These are phyloP conservation scores for Serendipita sp. DNA, from an alignment of 768 basidiomycete genomes.

Conservation along the genomic window DNA sequence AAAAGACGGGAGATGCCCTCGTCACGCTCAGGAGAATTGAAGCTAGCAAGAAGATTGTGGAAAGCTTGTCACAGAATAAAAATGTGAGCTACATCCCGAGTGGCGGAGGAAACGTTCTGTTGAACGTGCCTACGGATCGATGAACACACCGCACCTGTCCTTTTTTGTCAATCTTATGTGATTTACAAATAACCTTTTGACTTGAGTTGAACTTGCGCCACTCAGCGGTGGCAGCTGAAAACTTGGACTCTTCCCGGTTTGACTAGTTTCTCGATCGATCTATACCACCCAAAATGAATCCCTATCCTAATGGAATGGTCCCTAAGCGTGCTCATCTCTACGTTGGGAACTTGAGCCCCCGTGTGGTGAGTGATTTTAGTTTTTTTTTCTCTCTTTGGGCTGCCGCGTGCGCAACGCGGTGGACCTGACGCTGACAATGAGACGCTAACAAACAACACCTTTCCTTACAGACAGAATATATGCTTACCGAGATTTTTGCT, in stretches of 20 bases:
- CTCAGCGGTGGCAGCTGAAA: neutral
- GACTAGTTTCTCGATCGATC: neutral
- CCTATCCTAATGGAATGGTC: slow-evolving; percentile 1
- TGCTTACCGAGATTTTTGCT: slow-evolving; percentile 95
- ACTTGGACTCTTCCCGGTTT: neutral
- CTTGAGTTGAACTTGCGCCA: neutral
- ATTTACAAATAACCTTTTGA: neutral
- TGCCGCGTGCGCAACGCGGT: neutral
- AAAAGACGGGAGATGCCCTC: slow-evolving; percentile 91
- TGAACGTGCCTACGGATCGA: slow-evolving; percentile 58
- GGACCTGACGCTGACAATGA: neutral
- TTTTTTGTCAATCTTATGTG: neutral
- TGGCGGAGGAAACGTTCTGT: slow-evolving; percentile 58
- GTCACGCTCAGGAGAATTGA: slow-evolving; percentile 92
- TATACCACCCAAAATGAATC: neutral
- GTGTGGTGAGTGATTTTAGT: slow-evolving; percentile 31
- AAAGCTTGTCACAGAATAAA: slow-evolving; percentile 56
- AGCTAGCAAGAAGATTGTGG: slow-evolving; percentile 92
- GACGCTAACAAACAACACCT: neutral
- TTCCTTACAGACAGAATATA: slow-evolving; percentile 59
- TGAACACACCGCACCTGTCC: slow-evolving; percentile 13
- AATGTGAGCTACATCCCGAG: slow-evolving; percentile 87
- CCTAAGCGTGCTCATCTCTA: slow-evolving; percentile 94
- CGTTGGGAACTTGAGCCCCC: slow-evolving; percentile 92
- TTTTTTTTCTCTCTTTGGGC: neutral